Base-by-base conservation (phyloP, 2,329 filamentous ascomycete genomes). In the Arachnomyces sp. region DNA sequence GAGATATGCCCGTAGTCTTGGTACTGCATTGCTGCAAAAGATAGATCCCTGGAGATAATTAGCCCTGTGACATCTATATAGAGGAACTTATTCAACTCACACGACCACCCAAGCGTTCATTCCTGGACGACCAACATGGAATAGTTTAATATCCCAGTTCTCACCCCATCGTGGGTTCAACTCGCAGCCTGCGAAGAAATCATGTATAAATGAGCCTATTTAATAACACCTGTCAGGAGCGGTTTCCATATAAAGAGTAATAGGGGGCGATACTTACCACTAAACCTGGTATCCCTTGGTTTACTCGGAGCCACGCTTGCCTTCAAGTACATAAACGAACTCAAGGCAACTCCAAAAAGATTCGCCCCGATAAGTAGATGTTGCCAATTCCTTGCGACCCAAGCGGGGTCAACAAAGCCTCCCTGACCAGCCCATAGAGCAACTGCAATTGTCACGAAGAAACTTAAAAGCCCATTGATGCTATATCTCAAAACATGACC, bases 101-200 rank as follows among this genome's bases (percentile, higher is more conserved):
- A 70, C 65, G 25, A 70, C 49, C n/a, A 65, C 67, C 67, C 67
- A 71, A 7, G 61, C 58, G 44, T 71, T 57, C 39, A 72, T 71
- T 7, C 68, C 69, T n/a, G 64, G 63, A 15, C 69, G 55, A 3
- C 68, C 67, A 38, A 70, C 71, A 36, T 60, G 66, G 44, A 71
- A 72, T 0, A 71, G 53, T 41, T 72, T 72, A 17, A 70, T 59
- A 43, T 72, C 68, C 47, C 66, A 71, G 9, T 48, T 52, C 2
- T 56, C 48, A 0, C 67, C 65, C 17, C 70, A 48, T 32, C 67
- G 51, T 0, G 68, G 67, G 35, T 71, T 70, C 3, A 71, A 41
- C 46, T 71, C 68, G 18, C 70, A 60, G 0, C 68, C 68, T 61
- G 68, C 68, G 39, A 63, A 70, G 36, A 70, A 57, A 43, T 71